Evolutionary conservation across 768 basidiomycete genomes (phyloP).

Genomic region (Tricholoma hemisulphureum): DNA sequence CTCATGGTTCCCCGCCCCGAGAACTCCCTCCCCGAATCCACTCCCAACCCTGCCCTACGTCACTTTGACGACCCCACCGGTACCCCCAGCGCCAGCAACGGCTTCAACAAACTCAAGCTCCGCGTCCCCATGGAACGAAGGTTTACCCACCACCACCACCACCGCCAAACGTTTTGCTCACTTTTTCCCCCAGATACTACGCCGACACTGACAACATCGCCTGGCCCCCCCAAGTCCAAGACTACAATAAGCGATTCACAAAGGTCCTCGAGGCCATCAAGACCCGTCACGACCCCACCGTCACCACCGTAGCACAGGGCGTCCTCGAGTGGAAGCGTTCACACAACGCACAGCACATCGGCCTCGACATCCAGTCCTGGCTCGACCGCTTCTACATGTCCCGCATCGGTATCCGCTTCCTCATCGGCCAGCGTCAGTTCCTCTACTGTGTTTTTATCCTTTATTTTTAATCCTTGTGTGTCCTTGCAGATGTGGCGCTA

Average conservation of each 20-base stretch:
- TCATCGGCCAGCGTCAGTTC: constrained; percentile 92
- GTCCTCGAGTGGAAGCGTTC: constrained; percentile 93
- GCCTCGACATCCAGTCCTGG: constrained; percentile 90
- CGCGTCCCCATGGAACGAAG: constrained; percentile 84
- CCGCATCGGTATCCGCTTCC: constrained; percentile 91
- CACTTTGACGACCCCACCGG: constrained; percentile 3
- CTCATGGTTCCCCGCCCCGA: constrained; percentile 50
- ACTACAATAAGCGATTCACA: constrained; percentile 92
- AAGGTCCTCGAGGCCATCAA: constrained; percentile 86
- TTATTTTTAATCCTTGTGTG: constrained; percentile 5
- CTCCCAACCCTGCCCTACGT: constrained; percentile 71
- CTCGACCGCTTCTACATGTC: constrained; percentile 96
- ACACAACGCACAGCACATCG: constrained; percentile 67
- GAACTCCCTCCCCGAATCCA: constrained; percentile 62
- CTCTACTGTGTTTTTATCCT: constrained; percentile 1
- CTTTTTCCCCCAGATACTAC: constrained; percentile 63
- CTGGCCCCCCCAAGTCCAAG: constrained; percentile 92
- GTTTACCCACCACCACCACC: constrained; percentile 32
- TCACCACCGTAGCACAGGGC: constrained; percentile 95
- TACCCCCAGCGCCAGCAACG: constrained; percentile 34
- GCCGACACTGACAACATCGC: constrained; percentile 65
- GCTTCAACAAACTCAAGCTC: constrained; percentile 59
- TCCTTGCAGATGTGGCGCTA: constrained; percentile 76
- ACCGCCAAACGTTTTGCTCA: constrained; percentile 5
- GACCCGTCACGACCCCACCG: constrained; percentile 93